Evolutionary conservation across 768 basidiomycete genomes (phyloP).

Genomic region (Termitomyces sp.): DNA sequence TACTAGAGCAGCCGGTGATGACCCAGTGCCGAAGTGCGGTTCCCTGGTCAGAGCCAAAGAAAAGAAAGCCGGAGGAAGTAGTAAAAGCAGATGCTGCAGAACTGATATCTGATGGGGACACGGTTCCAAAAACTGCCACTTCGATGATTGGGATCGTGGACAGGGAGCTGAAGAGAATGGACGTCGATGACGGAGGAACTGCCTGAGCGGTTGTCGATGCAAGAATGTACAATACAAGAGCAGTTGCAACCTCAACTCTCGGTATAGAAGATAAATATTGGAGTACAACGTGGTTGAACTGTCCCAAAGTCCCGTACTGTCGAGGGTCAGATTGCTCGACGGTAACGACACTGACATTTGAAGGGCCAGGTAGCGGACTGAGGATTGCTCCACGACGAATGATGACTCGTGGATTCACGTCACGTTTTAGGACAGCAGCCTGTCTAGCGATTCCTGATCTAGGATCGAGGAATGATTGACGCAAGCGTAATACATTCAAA

Average conservation of each 20-base stretch:
- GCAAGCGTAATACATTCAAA: conserved; percentile 54
- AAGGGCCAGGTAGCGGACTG: conserved; percentile 43
- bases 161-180: conserved; percentile 40
- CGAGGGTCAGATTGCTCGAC: conserved; percentile 42
- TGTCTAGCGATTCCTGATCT: conserved; percentile 43
- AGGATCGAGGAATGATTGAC: conserved; percentile 55
- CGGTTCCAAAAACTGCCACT: conserved; percentile 62
- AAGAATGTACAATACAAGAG: conserved; percentile 51
- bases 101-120: conserved; percentile 46
- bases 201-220: conserved; percentile 26
- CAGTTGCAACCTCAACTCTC: conserved; percentile 40
- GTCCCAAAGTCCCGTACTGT: conserved; percentile 53
- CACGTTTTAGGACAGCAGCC: conserved; percentile 45
- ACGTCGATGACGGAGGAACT: conserved; percentile 40
- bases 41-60: conserved; percentile 58
- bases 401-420: conserved; percentile 46
- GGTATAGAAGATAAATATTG: conserved; percentile 54
- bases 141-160: conserved; percentile 51
- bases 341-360: conserved; percentile 28
- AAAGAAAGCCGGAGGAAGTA: conserved; percentile 46
- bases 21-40: conserved; percentile 53
- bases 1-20: conserved; percentile 35
- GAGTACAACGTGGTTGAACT: conserved; percentile 57
- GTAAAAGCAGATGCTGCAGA: conserved; percentile 52
- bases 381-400: conserved; percentile 52